Base-by-base conservation (phyloP, 2,329 filamentous ascomycete genomes). In the Penicillium sp. region DNA sequence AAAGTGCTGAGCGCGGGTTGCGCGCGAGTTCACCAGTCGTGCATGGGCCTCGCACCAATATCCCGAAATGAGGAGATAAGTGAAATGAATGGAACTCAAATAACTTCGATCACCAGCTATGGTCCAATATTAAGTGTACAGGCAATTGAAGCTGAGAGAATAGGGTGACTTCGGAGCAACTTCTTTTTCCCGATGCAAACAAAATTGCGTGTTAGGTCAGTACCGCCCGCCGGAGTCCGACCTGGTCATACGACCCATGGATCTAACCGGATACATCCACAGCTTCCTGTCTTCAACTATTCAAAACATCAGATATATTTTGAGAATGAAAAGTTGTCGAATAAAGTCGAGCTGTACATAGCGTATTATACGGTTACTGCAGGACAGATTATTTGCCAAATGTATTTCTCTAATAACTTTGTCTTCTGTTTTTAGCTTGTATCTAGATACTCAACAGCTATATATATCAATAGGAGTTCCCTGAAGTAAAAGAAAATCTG, bases 1-100 rank as follows among this genome's bases (percentile, higher is more conserved):
- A 37, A 49, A 45, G 59, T 57, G 59, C 45, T 62, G 58, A 61
- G 62, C 67, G 63, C 69, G 43, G 60, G 57, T 52, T 64, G 62
- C 66, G 63, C 65, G 62, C 57, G 49, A 48, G 22, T 35, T 64
- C 52, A 64, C 57, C 58, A 61, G 50, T 57, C 40, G 53, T 60
- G 52, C 62, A 63, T 61, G 50, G 53, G 42, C 12, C 45, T 57
- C 16, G 31, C 16, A 38, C 33, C n/a, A 41, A 45, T 37, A 16
- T 36, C 19, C 30, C 19, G 17, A 16, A 9, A 26, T 16, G 9
- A 25, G 31, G 12, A 19, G 12, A 11, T 28, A 6, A 26, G 12
- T 51, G 37, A 19, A 35, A n/a, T 10, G 30, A 25, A 25, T 33
- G 5, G 37, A 30, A 44, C 12, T 3, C 12, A 25, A 28, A 14